Percentiles rank a stretch among this genome's conserved stretches.
Evolutionary conservation across 768 basidiomycete genomes (phyloP).

Genomic region (Boletus patriciae): DNA sequence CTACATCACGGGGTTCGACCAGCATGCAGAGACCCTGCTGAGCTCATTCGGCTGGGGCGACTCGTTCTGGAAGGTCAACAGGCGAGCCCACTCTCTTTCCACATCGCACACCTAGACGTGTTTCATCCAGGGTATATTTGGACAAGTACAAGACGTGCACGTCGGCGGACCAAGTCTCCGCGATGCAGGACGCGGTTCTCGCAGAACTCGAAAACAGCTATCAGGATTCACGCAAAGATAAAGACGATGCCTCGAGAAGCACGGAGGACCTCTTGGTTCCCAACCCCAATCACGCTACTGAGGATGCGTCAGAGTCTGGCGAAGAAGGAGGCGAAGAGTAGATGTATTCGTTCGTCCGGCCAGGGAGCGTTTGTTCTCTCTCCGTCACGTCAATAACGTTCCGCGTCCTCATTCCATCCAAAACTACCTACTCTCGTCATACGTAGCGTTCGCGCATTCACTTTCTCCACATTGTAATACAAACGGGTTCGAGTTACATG

Average conservation of each 20-base stretch:
- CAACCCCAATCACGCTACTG: constrained; percentile 61
- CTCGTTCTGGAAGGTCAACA: constrained; percentile 84
- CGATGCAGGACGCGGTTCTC: constrained; percentile 67
- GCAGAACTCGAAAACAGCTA: constrained; percentile 66
- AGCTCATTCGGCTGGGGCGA: constrained; percentile 89
- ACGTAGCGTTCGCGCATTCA: no score
- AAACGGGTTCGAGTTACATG: no score
- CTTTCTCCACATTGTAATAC: no score
- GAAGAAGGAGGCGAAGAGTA: constrained; percentile 17
- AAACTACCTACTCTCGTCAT: no score
- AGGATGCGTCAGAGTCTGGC: constrained; percentile 17
- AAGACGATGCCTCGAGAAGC: constrained; percentile 38
- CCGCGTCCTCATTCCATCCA: no score
- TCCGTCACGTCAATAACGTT: no score
- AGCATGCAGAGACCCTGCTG: constrained; percentile 76
- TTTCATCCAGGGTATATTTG: constrained; percentile 43
- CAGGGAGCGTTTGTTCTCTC: no score
- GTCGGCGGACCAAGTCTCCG: constrained; percentile 55
- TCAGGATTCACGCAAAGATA: constrained; percentile 48
- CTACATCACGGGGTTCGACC: constrained; percentile 85
- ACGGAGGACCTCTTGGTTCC: constrained; percentile 63
- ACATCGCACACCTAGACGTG: not conserved
- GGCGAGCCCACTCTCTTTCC: constrained; percentile 38
- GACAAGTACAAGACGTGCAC: constrained; percentile 75
- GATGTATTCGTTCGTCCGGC: not conserved